phyloP scores from a whole-genome alignment of 2,329 filamentous ascomycete genomes.

The Pyrenophora teres region DNA sequence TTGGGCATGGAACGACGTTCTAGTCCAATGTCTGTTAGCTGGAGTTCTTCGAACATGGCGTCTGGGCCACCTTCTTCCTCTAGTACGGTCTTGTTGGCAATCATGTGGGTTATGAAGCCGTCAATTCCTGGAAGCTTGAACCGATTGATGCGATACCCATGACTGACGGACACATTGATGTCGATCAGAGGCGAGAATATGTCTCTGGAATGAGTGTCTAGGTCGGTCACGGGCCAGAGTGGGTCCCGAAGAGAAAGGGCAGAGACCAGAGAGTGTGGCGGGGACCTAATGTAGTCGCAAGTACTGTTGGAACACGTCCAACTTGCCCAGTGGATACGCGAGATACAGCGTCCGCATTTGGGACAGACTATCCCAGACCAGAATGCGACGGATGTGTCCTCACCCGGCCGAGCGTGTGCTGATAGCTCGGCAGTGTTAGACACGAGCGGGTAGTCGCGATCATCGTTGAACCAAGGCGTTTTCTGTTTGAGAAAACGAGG shows the following conservation, averaged over 20 bases:
- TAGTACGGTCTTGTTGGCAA: conserved; percentile 60
- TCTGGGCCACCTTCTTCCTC: conserved; percentile 61
- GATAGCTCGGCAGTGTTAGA: conserved; percentile 32
- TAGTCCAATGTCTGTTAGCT: conserved; percentile 48
- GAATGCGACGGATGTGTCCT: conserved; percentile 57
- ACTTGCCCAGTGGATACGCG: conserved; percentile 63
- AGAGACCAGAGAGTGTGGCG: conserved; percentile 39
- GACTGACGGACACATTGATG: conserved; percentile 37
- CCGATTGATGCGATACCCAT: conserved; percentile 50
- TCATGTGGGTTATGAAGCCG: conserved; percentile 59
- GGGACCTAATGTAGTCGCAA: conserved; percentile 56
- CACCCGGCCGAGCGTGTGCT: conserved; percentile 46
- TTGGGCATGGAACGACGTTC: conserved; percentile 18
- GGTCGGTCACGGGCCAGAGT: conserved; percentile 41
- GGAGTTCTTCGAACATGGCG: conserved; percentile 61
- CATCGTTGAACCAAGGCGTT: conserved; percentile 50
- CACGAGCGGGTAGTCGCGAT: conserved; percentile 45
- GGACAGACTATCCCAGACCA: conserved; percentile 71
- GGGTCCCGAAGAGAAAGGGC: conserved; percentile 40
- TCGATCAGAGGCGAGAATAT: conserved; percentile 40
- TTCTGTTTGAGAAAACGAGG: conserved; percentile 62
- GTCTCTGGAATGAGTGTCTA: conserved; percentile 40
- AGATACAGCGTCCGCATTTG: conserved; percentile 64
- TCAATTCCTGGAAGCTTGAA: conserved; percentile 56
- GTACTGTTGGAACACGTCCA: conserved; percentile 63